Conservation (phyloP, 2,329 filamentous ascomycete species). For the Diaporthe eres region DNA sequence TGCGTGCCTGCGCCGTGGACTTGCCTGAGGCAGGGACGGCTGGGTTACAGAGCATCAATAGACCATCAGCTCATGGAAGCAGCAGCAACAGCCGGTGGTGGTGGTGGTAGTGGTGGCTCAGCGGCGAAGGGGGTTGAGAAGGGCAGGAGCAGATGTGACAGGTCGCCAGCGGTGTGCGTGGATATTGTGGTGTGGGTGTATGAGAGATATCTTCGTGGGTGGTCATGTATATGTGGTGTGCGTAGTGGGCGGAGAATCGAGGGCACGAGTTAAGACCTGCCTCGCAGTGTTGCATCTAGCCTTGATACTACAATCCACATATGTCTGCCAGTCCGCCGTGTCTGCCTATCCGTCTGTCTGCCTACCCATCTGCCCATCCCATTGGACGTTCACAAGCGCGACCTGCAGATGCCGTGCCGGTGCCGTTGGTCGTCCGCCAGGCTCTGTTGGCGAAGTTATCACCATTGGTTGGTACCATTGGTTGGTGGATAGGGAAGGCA, state of each 20-base stretch:
- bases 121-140: not conserved
- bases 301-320: slow-evolving; percentile 13
- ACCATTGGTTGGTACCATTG: slow-evolving; percentile 38
- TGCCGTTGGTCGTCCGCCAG: slow-evolving; percentile 1
- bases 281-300: slow-evolving; percentile 31
- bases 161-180: not conserved
- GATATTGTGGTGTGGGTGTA: slow-evolving; percentile 9
- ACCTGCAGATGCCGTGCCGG: slow-evolving; percentile 36
- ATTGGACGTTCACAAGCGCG: slow-evolving; percentile 31
- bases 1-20: slow-evolving; percentile 24
- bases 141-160: slow-evolving; percentile 13
- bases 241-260: slow-evolving; percentile 24
- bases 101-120: slow-evolving; percentile 7
- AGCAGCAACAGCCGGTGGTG: not conserved
- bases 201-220: not conserved
- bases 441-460: slow-evolving; percentile 13
- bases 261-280: slow-evolving; percentile 30
- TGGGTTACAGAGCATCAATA: slow-evolving; percentile 15
- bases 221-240: not conserved
- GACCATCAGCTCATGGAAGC: not conserved
- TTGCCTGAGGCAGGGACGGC: slow-evolving; percentile 22
- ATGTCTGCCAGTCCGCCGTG: not conserved
- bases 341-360: not conserved
- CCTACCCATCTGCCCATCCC: not conserved
- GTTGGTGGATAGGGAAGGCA: slow-evolving; percentile 15